A percentile compares a stretch with the other conserved stretches of the same genome.
These are phyloP conservation scores for Hansenula lynferdii DNA, from an alignment of 1,139 yeast genomes.

Conservation along the genomic window DNA sequence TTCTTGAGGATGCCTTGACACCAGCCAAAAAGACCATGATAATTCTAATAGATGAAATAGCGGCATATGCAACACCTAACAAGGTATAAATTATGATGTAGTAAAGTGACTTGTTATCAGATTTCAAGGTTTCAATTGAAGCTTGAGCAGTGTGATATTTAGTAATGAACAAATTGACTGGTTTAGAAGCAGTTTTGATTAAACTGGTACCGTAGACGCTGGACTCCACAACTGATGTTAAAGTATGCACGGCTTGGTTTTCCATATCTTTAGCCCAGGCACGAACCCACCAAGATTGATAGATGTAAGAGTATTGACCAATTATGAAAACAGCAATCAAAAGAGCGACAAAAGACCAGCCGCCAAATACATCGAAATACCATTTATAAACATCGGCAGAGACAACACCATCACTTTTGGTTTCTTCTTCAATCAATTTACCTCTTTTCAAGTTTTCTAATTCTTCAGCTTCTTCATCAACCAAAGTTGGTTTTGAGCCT, in stretches of 20 bases:
- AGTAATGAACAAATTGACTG: conserved; percentile 7
- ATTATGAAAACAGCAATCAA: conserved; percentile 42
- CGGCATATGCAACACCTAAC: conserved; percentile 60
- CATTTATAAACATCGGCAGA: conserved; percentile 61
- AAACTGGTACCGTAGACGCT: conserved; percentile 6
- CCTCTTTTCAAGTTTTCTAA: conserved; percentile 38
- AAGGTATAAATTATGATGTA: conserved; percentile 65
- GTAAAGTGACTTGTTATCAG: conserved; percentile 42
- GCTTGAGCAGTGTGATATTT: conserved; percentile 10
- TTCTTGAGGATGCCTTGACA: conserved; percentile 68
- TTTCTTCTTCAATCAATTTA: conserved; percentile 74
- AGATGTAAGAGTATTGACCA: conserved; percentile 55
- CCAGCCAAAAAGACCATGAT: conserved; percentile 64
- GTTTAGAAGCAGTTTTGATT: conserved; percentile 7
- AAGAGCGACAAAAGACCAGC: conserved; percentile 40
- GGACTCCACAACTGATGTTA: conserved; percentile 5
- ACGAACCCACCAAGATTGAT: conserved; percentile 84
- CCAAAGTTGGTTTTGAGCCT: conserved; percentile 25
- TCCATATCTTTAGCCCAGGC: conserved; percentile 53
- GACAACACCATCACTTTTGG: conserved; percentile 81
- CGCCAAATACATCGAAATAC: conserved; percentile 68
- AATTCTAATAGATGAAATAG: conserved; percentile 54
- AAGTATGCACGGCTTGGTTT: background rate
- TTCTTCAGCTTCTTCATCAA: conserved; percentile 25
- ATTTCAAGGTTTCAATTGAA: conserved; percentile 9